A percentile compares a stretch with the other conserved stretches of the same genome.
Evolutionary conservation across 2,329 filamentous ascomycete species (phyloP).

Genomic region (Hortaea werneckii): DNA sequence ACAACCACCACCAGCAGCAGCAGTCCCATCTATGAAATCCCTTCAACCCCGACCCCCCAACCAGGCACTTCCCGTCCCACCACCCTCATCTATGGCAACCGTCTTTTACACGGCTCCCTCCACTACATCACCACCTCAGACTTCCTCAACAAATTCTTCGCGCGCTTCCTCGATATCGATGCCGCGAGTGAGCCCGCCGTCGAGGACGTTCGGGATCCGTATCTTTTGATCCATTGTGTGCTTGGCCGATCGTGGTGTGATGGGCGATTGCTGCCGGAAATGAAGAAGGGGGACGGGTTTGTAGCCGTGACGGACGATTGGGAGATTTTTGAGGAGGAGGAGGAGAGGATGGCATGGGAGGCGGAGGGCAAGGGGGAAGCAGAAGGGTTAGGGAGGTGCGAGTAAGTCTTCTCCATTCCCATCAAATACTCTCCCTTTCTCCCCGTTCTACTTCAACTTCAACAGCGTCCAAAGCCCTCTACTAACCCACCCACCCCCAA

Average conservation of each 20-base stretch:
- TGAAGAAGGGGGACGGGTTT: neutral
- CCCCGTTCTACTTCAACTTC: neutral
- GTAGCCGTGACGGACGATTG: neutral
- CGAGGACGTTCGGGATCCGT: neutral
- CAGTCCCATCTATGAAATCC: too few relatives aligned
- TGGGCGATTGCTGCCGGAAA: neutral
- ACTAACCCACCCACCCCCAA: neutral
- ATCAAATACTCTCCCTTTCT: neutral
- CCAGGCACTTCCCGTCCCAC: too few relatives aligned
- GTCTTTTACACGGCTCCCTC: neutral
- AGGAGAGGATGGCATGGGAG: too few relatives aligned
- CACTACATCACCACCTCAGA: neutral
- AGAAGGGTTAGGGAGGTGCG: neutral
- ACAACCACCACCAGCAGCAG: too few relatives aligned
- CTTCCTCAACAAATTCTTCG: neutral
- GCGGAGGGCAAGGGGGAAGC: neutral
- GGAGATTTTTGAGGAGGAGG: neutral
- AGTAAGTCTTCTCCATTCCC: neutral
- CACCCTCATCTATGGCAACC: neutral
- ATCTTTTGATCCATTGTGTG: neutral
- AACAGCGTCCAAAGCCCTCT: neutral
- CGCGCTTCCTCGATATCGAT: constrained; percentile 1
- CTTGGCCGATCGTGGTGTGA: neutral
- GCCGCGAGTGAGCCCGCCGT: neutral
- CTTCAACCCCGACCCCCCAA: too few relatives aligned